These are phyloP conservation scores for Volvox carteri DNA, from an alignment of 163 green algal genomes.

Conservation along the genomic window DNA sequence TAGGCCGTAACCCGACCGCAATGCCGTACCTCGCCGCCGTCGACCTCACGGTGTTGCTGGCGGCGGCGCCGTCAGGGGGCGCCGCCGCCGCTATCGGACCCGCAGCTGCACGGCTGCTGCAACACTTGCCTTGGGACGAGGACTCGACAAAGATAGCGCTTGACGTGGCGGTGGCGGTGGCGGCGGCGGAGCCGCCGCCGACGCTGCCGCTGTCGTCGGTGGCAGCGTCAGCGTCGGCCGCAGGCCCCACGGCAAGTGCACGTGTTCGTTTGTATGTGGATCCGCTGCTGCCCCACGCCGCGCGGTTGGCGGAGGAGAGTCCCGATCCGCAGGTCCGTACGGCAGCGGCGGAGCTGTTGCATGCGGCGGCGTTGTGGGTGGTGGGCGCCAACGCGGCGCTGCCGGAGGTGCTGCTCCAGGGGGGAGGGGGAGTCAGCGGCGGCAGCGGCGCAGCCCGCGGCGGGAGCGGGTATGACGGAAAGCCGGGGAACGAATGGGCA, in stretches of 20 bases:
- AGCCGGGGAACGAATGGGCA: background rate
- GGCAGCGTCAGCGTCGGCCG: too few relatives aligned
- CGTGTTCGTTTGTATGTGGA: constrained; percentile 21
- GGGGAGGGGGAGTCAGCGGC: background rate
- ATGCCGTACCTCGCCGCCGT: background rate
- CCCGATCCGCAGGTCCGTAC: constrained; percentile 16
- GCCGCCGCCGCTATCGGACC: background rate
- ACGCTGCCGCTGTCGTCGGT: too few relatives aligned
- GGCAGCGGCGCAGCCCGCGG: background rate
- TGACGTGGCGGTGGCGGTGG: background rate
- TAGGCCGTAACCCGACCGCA: constrained; percentile 40
- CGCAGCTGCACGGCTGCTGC: constrained; percentile 7
- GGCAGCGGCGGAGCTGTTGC: constrained; percentile 69
- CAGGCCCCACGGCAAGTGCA: background rate
- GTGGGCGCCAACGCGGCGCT: constrained; percentile 62
- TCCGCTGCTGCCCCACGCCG: constrained; percentile 39
- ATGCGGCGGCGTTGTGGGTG: constrained; percentile 69
- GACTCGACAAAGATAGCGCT: constrained; percentile 8
- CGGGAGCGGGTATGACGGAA: background rate
- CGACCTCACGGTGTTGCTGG: constrained; percentile 7
- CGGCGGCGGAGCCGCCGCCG: background rate
- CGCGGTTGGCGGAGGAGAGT: constrained; percentile 44
- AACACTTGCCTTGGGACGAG: constrained; percentile 34
- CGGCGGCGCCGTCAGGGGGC: background rate
- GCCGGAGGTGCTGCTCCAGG: constrained; percentile 19